phyloP scores from a whole-genome alignment of 2,329 filamentous ascomycete species.

The Botrytis fragariae region DNA sequence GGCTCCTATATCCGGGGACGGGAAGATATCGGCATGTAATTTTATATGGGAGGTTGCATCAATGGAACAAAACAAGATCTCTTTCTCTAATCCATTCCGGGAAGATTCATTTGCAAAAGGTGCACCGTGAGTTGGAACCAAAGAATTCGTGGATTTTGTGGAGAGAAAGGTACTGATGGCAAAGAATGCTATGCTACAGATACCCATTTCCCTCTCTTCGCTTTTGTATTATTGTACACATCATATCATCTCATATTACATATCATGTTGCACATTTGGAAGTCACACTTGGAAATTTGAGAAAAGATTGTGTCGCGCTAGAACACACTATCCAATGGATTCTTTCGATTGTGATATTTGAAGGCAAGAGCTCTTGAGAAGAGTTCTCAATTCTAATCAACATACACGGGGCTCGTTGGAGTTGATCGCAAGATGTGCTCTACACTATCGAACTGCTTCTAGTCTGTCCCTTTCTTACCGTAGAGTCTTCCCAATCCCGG shows the following conservation, averaged over 20 bases:
- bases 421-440: background rate
- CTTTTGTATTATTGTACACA: constrained; percentile 11
- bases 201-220: background rate
- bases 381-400: background rate
- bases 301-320: background rate
- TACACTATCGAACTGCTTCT: background rate
- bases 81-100: background rate
- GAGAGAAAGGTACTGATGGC: background rate
- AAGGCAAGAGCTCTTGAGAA: background rate
- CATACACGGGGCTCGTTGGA: background rate
- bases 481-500: background rate
- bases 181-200: background rate
- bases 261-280: background rate
- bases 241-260: background rate
- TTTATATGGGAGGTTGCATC: background rate
- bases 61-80: background rate
- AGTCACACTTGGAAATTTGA: background rate
- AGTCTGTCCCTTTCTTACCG: background rate
- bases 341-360: background rate
- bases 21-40: background rate
- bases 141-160: background rate
- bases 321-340: background rate
- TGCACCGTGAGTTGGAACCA: background rate
- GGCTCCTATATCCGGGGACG: background rate
- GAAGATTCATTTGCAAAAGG: background rate